Evolutionary conservation across 768 basidiomycete species (phyloP).

Genomic region (Suillus cothurnatus): DNA sequence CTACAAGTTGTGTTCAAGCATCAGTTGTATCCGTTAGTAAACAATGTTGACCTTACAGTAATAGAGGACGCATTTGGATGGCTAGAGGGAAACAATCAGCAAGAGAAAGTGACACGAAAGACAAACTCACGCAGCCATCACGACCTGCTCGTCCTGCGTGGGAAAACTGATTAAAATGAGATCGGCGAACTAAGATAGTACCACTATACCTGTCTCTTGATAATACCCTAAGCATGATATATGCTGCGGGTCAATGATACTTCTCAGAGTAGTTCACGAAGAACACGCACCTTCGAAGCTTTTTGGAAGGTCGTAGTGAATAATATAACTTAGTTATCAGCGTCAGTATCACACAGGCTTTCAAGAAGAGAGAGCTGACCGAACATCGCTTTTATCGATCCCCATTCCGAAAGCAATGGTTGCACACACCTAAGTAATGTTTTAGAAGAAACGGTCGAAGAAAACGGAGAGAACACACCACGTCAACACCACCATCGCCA

Average conservation of each 20-base stretch:
- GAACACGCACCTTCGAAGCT: conserved; percentile 70
- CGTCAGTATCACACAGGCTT: neutral
- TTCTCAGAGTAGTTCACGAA: neutral
- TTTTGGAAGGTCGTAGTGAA: conserved; percentile 82
- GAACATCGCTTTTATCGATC: conserved; percentile 81
- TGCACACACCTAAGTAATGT: conserved; percentile 60
- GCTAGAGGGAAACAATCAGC: conserved; percentile 41
- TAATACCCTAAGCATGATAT: conserved; percentile 62
- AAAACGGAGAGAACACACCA: conserved; percentile 44
- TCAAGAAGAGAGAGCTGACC: conserved; percentile 37
- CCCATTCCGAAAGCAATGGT: conserved; percentile 88
- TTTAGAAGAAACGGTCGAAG: neutral
- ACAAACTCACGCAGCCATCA: conserved; percentile 63
- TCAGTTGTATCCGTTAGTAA: neutral
- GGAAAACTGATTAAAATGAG: conserved; percentile 8
- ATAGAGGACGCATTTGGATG: conserved; percentile 79
- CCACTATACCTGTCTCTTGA: conserved; percentile 73
- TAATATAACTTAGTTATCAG: conserved; percentile 55
- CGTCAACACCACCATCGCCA: conserved; percentile 58
- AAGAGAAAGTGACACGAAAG: neutral
- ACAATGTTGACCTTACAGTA: conserved; percentile 56
- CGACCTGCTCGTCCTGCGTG: conserved; percentile 73
- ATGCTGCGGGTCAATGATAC: neutral
- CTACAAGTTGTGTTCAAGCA: conserved; percentile 36
- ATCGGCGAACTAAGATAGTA: neutral